Conservation (phyloP, 2,329 filamentous ascomycete genomes). For the Gyromitra esculenta region DNA sequence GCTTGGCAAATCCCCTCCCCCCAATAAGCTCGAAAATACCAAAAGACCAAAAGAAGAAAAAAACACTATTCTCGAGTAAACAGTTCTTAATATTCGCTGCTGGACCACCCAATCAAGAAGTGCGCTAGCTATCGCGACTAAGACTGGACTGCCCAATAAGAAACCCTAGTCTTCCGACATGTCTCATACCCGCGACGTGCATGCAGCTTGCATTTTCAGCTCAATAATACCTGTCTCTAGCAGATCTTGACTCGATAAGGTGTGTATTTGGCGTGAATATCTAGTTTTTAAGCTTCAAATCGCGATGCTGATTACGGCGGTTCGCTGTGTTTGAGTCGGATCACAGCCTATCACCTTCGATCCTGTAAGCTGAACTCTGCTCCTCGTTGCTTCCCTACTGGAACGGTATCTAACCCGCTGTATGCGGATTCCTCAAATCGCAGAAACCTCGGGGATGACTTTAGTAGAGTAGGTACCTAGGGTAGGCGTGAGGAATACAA, state of each 20-base stretch:
- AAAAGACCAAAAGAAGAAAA: no score
- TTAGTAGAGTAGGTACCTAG: neutral
- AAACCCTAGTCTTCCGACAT: neutral
- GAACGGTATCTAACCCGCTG: neutral
- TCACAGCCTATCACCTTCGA: no score
- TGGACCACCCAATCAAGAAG: neutral
- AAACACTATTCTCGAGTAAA: neutral
- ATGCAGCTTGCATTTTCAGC: neutral
- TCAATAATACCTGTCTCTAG: conserved; percentile 4
- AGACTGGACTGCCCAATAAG: neutral
- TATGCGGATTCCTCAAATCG: neutral
- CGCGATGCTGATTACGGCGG: neutral
- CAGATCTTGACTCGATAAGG: neutral
- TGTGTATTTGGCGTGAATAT: no score
- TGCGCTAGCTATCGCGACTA: neutral
- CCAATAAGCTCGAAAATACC: no score
- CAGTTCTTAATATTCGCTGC: neutral
- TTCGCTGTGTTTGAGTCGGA: neutral
- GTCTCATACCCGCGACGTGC: neutral
- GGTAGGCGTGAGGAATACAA: neutral
- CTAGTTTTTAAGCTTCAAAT: neutral
- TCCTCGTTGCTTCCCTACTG: neutral
- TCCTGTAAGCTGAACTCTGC: neutral
- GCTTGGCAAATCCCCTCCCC: no score
- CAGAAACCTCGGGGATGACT: neutral